Conservation (phyloP, 257 asterid genomes). For the Cynanchum wilfordii region DNA sequence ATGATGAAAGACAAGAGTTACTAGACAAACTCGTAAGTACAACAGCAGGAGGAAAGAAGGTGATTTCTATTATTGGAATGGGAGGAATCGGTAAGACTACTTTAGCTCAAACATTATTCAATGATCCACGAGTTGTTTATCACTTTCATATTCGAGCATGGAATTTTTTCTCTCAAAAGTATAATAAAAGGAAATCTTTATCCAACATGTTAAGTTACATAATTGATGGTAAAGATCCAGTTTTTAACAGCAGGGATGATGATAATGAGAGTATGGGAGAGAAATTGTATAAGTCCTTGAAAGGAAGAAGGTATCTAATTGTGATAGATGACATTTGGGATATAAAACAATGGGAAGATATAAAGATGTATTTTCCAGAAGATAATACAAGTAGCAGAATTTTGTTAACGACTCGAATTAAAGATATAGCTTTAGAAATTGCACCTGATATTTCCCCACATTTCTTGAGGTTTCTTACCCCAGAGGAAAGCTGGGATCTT, state of each 20-base stretch:
- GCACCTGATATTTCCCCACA: neutral
- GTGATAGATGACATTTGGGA: conserved; percentile 9
- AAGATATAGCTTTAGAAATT: neutral
- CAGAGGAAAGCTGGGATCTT: conserved; percentile 12
- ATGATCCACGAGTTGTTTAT: neutral
- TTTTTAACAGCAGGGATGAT: neutral
- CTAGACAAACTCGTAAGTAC: neutral
- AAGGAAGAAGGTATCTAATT: conserved; percentile 3
- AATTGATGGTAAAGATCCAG: neutral
- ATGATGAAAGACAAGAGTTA: neutral
- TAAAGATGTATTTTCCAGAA: neutral
- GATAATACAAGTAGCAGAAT: conserved; percentile 3
- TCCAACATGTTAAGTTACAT: neutral
- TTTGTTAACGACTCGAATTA: neutral
- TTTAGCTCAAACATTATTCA: neutral
- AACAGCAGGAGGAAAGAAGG: neutral
- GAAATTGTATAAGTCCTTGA: neutral
- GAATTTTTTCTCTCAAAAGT: neutral
- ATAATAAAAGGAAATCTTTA: neutral
- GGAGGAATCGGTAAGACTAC: neutral
- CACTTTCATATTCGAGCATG: neutral
- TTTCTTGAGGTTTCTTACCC: neutral
- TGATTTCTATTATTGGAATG: conserved; percentile 1
- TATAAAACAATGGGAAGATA: neutral
- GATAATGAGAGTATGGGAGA: neutral